Conservation (phyloP, 495 filamentous ascomycete species). For the Trichoderma orchidacearum region DNA sequence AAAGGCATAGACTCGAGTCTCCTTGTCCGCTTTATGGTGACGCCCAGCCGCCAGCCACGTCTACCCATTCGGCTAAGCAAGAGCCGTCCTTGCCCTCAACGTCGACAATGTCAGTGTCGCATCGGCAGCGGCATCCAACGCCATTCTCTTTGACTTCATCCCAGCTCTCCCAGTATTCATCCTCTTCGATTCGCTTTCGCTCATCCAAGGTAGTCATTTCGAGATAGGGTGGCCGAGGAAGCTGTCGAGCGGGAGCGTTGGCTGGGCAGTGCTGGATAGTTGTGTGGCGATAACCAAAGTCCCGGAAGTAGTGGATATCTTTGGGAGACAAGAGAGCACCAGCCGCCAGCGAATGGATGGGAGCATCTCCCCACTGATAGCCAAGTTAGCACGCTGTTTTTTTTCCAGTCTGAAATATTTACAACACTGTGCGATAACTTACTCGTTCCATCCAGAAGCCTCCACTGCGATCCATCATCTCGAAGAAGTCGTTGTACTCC, state of each 20-base stretch:
- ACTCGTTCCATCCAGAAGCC: constrained; percentile 99
- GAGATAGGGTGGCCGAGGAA: constrained; percentile 66
- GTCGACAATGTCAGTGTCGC: constrained; percentile 96
- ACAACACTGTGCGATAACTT: constrained; percentile 5
- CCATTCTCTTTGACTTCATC: constrained; percentile 89
- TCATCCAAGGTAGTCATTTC: constrained; percentile 77
- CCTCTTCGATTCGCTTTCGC: constrained; percentile 81
- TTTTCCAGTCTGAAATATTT: background rate
- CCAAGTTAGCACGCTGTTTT: background rate
- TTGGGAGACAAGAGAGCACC: constrained; percentile 67
- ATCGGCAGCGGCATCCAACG: constrained; percentile 91
- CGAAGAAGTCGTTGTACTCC: constrained; percentile 94
- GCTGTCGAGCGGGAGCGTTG: constrained; percentile 84
- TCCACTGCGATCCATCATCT: constrained; percentile 97
- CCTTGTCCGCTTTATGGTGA: background rate
- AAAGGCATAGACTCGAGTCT: background rate
- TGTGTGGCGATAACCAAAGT: constrained; percentile 96
- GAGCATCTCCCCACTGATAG: constrained; percentile 88
- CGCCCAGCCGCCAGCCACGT: constrained; percentile 91
- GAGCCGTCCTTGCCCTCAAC: constrained; percentile 95
- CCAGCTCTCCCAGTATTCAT: constrained; percentile 87
- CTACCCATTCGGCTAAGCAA: constrained; percentile 93
- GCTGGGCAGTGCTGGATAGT: constrained; percentile 98
- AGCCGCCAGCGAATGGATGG: constrained; percentile 94
- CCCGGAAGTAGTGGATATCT: constrained; percentile 98